These are phyloP conservation scores for Hamigera avellanea DNA, from an alignment of 495 filamentous ascomycete species.

Conservation along the genomic window DNA sequence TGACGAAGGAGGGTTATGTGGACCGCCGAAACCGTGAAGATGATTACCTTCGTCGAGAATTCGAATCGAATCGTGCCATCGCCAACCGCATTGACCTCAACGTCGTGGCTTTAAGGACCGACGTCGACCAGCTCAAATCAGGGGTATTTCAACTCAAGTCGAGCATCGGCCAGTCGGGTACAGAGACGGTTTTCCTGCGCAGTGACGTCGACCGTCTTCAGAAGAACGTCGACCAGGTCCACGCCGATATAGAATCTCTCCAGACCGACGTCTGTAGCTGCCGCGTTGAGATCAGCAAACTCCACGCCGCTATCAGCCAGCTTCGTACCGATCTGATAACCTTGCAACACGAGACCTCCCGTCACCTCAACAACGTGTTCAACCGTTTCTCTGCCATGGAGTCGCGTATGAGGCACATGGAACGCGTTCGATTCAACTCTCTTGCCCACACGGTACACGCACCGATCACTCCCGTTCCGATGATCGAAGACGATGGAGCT, in stretches of 20 bases:
- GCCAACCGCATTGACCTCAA: conserved; percentile 29
- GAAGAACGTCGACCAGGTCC: conserved; percentile 29
- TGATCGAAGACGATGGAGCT: conserved; percentile 22
- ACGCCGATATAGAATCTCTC: conserved; percentile 21
- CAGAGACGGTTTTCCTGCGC: conserved; percentile 27
- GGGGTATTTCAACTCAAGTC: conserved; percentile 25
- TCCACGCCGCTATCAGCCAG: conserved; percentile 23
- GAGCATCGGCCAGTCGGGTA: conserved; percentile 20
- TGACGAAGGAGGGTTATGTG: conserved; percentile 30
- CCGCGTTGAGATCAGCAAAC: conserved; percentile 27
- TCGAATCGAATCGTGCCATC: conserved; percentile 23
- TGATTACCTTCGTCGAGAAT: conserved; percentile 30
- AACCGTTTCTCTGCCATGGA: conserved; percentile 14
- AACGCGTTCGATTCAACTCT: conserved; percentile 31
- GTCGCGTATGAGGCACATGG: conserved; percentile 15
- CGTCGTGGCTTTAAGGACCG: conserved; percentile 24
- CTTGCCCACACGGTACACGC: conserved; percentile 26
- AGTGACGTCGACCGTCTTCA: conserved; percentile 28
- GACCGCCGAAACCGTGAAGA: conserved; percentile 34
- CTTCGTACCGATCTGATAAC: conserved; percentile 27
- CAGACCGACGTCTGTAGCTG: conserved; percentile 23
- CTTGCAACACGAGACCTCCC: conserved; percentile 23
- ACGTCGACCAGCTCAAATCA: conserved; percentile 28
- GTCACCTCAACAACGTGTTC: conserved; percentile 14
- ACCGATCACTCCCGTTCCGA: conserved; percentile 26